Base-by-base conservation (phyloP, 2,329 filamentous ascomycete species). In the Penicillium digitatum region DNA sequence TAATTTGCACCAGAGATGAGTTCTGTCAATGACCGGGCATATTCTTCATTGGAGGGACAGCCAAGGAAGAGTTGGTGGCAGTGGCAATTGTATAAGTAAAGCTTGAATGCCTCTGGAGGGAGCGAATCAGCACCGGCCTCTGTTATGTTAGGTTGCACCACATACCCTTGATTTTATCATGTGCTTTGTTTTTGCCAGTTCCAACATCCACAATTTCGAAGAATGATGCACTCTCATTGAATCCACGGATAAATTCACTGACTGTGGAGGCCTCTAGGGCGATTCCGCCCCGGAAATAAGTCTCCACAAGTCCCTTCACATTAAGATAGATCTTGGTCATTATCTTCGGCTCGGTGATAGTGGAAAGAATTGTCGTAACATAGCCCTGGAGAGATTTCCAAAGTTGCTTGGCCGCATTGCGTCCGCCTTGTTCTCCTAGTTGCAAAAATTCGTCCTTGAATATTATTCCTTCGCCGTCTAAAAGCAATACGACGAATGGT, bases 21-120 rank as follows among this genome's bases (percentile, higher is more conserved):
- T 32, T 81, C 75, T 63, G 82, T 78, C 11, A 86, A 71, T 34
- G 80, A 70, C 11, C 75, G 73, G 24, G 78, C 77, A 66, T 83
- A 85, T 22, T 79, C 76, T 52, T 78, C 78, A 68, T 82, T 80
- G 55, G 82, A 79, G 14, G 80, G 81, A 67, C 82, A 84, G 9
- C 82, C 84, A 34, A 86, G 74, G 46, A 85, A 73, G 49, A 86
- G 78, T 53, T 84, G 82, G 50, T 81, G 82, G 64, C 83, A 86
- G 61, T 84, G 82, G 58, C 78, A 80, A 62, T 85, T 80, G 68
- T 80, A 75, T 48, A 83, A 71, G 67, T 80, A 77, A 45, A 82
- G 67, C 61, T 81, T 80, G 69, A 86, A 80, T 26, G 73, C 73
- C 60, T 82, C 82, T 83, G 59, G 24, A 49, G 18, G 50, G 22